Evolutionary conservation across 148 eudicot genomes (phyloP).

Genomic region (Fallopia convolvulus): DNA sequence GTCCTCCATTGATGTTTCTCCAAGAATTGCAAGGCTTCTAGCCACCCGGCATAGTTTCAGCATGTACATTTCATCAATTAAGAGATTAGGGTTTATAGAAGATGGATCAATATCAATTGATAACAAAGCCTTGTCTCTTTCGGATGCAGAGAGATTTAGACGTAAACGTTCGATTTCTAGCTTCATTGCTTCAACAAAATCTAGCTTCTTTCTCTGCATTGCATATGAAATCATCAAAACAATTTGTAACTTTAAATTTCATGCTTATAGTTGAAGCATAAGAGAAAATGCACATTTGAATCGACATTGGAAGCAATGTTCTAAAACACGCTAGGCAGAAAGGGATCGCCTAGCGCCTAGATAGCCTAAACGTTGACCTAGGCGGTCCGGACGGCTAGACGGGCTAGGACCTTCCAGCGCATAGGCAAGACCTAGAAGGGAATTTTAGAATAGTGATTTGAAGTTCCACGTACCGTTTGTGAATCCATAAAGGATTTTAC

Average conservation of each 20-base stretch:
- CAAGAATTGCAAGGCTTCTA: conserved; percentile 67
- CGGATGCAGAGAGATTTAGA: conserved; percentile 79
- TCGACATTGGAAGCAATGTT: neutral
- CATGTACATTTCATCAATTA: conserved; percentile 65
- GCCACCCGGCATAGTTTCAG: conserved; percentile 63
- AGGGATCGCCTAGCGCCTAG: too few relatives aligned
- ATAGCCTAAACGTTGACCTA: too few relatives aligned
- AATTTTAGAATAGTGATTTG: too few relatives aligned
- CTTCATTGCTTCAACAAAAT: conserved; percentile 79
- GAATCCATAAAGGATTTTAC: conserved; percentile 51
- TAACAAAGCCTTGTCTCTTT: conserved; percentile 80
- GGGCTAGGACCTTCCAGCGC: too few relatives aligned
- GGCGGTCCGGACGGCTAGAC: too few relatives aligned
- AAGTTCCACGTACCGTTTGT: conserved; percentile 42
- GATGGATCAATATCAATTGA: conserved; percentile 83
- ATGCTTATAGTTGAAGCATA: neutral
- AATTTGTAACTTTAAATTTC: neutral
- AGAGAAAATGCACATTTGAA: neutral
- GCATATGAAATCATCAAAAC: conserved; percentile 12
- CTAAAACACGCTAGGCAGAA: too few relatives aligned
- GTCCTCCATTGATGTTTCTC: conserved; percentile 77
- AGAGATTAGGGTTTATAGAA: conserved; percentile 71
- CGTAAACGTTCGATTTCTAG: conserved; percentile 84
- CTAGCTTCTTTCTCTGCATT: conserved; percentile 55
- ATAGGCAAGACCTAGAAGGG: too few relatives aligned